These are phyloP conservation scores for Phialemonium atrogriseum DNA, from an alignment of 2,329 filamentous ascomycete species.

Conservation along the genomic window DNA sequence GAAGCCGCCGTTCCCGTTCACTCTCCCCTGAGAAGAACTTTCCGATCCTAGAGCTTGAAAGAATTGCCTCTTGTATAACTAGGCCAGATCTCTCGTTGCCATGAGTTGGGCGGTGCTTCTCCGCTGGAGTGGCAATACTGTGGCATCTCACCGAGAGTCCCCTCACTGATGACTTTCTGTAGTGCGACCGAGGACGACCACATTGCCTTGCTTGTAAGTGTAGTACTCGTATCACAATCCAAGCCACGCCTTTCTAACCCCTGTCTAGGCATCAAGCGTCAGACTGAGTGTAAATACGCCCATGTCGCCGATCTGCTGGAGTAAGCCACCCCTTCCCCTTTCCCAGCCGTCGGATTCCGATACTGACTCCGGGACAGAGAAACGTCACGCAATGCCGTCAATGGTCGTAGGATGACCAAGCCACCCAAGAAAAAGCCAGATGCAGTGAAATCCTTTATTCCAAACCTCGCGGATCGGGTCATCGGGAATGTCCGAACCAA, in stretches of 20 bases:
- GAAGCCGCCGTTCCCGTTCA: too few relatives aligned
- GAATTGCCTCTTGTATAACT: too few relatives aligned
- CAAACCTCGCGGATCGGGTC: constrained; percentile 49
- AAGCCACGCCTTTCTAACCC: too few relatives aligned
- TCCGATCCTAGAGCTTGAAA: too few relatives aligned
- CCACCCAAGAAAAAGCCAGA: constrained; percentile 45
- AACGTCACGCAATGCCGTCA: constrained; percentile 44
- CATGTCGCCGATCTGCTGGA: constrained; percentile 69
- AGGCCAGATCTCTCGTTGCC: too few relatives aligned
- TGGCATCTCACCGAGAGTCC: too few relatives aligned
- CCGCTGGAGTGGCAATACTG: too few relatives aligned
- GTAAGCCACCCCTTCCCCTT: constrained; percentile 33
- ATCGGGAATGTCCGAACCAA: constrained; percentile 35
- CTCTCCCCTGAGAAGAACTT: too few relatives aligned
- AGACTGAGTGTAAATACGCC: constrained; percentile 68
- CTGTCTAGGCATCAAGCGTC: constrained; percentile 60
- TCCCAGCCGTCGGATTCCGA: not conserved
- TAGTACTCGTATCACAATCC: constrained; percentile 8
- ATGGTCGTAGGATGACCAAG: constrained; percentile 48
- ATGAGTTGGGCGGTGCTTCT: too few relatives aligned
- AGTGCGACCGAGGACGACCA: constrained; percentile 70
- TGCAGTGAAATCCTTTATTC: constrained; percentile 31
- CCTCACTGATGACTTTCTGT: constrained; percentile 4
- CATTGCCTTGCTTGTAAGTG: constrained; percentile 56
- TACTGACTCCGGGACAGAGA: constrained; percentile 33